Conservation (phyloP, 169 alveolate genomes). For the Babesia ovata region DNA sequence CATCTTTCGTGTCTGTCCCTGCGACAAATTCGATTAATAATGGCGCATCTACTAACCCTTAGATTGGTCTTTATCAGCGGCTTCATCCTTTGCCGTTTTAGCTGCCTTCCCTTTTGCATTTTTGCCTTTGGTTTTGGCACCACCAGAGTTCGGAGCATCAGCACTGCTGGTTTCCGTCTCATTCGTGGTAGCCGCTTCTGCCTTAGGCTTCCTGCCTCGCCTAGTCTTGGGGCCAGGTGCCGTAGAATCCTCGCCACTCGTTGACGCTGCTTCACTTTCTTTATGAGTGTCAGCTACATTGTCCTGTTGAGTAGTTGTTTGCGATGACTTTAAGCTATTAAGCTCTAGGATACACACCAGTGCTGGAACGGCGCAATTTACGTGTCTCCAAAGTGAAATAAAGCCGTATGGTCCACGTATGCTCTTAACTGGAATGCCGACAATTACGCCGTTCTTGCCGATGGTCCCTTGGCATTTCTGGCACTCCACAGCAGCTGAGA, state of each 20-base stretch:
- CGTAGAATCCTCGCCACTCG: too few species aligned
- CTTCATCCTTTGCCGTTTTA: not conserved
- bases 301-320: not conserved
- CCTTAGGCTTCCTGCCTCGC: not conserved
- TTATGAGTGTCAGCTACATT: constrained; percentile 10
- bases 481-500: constrained; percentile 56
- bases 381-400: constrained; percentile 66
- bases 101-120: not conserved
- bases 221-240: too few species aligned
- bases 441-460: constrained; percentile 40
- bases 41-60: too few species aligned
- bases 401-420: constrained; percentile 65
- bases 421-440: constrained; percentile 69
- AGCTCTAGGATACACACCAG: constrained; percentile 35
- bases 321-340: constrained; percentile 19
- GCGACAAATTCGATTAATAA: too few species aligned
- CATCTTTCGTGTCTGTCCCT: constrained; percentile 15
- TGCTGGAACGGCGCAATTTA: constrained; percentile 63
- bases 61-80: too few species aligned
- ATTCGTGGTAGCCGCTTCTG: not conserved
- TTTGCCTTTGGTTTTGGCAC: not conserved
- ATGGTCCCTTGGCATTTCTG: constrained; percentile 55
- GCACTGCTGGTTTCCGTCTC: not conserved
- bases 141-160: not conserved
- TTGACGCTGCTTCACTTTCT: not conserved